A percentile compares a stretch with the other conserved stretches of the same genome.
Evolutionary conservation across 345 rosid species (phyloP).

Genomic region (Citrus cavaleriei): DNA sequence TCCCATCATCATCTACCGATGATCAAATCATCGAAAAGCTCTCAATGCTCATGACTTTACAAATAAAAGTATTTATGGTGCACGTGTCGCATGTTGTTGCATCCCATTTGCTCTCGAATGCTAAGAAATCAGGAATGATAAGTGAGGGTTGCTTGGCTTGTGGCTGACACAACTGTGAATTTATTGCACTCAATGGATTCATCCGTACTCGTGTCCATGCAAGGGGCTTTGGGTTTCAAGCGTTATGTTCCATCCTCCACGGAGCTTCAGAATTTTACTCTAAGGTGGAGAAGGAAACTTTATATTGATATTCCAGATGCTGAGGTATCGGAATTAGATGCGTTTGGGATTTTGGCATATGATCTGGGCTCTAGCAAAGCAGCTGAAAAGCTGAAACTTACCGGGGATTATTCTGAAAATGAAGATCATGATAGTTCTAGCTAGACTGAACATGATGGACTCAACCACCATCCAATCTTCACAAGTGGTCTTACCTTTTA

Average conservation of each 20-base stretch:
- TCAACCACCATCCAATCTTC: background rate
- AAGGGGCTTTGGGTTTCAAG: constrained; percentile 39
- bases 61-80: too few relatives aligned
- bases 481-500: background rate
- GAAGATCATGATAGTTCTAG: background rate
- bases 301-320: background rate
- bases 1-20: too few relatives aligned
- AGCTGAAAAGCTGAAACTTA: constrained; percentile 5
- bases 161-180: constrained; percentile 17
- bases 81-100: too few relatives aligned
- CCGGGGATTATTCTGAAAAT: too few relatives aligned
- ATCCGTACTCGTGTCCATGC: constrained; percentile 16
- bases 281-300: constrained; percentile 19
- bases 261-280: constrained; percentile 28
- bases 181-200: background rate
- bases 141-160: constrained; percentile 37
- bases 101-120: too few relatives aligned
- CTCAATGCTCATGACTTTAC: too few relatives aligned
- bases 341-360: constrained; percentile 26
- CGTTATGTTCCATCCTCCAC: constrained; percentile 27
- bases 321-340: constrained; percentile 10
- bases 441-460: background rate
- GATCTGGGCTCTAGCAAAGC: constrained; percentile 30
- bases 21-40: too few relatives aligned
- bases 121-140: too few relatives aligned